A percentile compares a stretch with the other conserved stretches of the same genome.
phyloP scores from a whole-genome alignment of 2,329 filamentous ascomycete genomes.

The Penicillium sp. region DNA sequence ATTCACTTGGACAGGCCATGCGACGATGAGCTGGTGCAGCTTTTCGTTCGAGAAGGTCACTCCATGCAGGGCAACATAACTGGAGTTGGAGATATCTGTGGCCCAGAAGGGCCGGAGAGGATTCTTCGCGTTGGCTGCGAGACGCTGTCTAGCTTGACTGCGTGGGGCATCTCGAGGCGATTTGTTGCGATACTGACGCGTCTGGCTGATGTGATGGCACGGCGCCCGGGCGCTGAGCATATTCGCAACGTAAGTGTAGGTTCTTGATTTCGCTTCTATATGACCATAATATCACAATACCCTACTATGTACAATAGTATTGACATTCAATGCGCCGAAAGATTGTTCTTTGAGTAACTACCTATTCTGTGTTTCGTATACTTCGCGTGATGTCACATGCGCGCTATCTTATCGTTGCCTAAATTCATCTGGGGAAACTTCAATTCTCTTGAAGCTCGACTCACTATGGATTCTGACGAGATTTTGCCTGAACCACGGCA shows the following conservation, averaged over 20 bases:
- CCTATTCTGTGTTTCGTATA: neutral
- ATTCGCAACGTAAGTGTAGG: neutral
- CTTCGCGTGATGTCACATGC: conserved; percentile 25
- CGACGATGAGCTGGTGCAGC: conserved; percentile 58
- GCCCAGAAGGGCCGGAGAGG: conserved; percentile 36
- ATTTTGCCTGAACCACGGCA: conserved; percentile 16
- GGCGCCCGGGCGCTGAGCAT: conserved; percentile 5
- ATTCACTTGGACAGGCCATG: conserved; percentile 56
- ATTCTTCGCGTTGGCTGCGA: conserved; percentile 41
- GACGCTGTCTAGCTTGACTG: conserved; percentile 31
- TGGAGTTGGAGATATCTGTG: conserved; percentile 53
- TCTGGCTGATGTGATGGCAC: conserved; percentile 27
- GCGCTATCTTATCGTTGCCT: conserved; percentile 31
- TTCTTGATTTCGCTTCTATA: neutral
- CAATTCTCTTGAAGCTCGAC: neutral
- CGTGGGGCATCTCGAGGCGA: conserved; percentile 38
- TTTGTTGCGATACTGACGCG: conserved; percentile 33
- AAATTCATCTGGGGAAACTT: conserved; percentile 16
- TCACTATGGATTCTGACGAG: conserved; percentile 32
- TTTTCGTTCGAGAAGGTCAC: conserved; percentile 53
- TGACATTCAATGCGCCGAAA: neutral
- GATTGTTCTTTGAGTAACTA: neutral
- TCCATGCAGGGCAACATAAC: conserved; percentile 52
- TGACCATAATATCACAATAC: neutral
- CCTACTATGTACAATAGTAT: neutral